Conservation (phyloP, 2,329 filamentous ascomycete species). For the Thelonectria blattea region DNA sequence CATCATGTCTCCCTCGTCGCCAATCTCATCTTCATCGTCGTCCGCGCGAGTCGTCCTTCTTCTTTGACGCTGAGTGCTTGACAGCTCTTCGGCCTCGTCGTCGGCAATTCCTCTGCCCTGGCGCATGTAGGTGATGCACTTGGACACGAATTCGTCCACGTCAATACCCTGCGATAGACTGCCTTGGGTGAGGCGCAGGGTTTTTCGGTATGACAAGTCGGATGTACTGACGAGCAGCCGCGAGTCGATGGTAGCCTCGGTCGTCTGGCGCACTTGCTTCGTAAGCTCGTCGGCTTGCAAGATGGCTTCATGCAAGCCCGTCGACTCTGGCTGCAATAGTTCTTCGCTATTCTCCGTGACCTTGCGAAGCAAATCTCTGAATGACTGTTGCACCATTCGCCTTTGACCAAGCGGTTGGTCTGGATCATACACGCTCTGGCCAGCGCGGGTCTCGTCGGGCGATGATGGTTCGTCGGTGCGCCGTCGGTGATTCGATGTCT, state of each 20-base stretch:
- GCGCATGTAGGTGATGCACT: conserved; percentile 88
- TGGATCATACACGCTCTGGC: conserved; percentile 70
- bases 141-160: conserved; percentile 88
- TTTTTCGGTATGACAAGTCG: conserved; percentile 80
- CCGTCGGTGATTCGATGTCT: conserved; percentile 32
- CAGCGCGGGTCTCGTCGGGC: conserved; percentile 24
- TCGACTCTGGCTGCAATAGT: conserved; percentile 69
- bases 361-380: conserved; percentile 69
- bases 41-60: conserved; percentile 47
- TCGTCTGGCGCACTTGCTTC: conserved; percentile 79
- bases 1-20: conserved; percentile 76
- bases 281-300: conserved; percentile 69
- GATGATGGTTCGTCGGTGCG: conserved; percentile 34
- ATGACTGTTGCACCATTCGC: conserved; percentile 70
- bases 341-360: conserved; percentile 74
- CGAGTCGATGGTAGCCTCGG: conserved; percentile 89
- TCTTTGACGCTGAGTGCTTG: conserved; percentile 55
- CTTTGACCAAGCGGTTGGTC: conserved; percentile 80
- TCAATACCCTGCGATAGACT: conserved; percentile 78
- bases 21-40: conserved; percentile 64
- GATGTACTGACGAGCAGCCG: conserved; percentile 82
- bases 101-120: conserved; percentile 63
- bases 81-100: conserved; percentile 57
- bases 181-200: conserved; percentile 75
- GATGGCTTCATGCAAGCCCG: conserved; percentile 70